These are phyloP conservation scores for Diversispora eburnea DNA, from an alignment of 192 early-diverging fungal species.

Conservation along the genomic window DNA sequence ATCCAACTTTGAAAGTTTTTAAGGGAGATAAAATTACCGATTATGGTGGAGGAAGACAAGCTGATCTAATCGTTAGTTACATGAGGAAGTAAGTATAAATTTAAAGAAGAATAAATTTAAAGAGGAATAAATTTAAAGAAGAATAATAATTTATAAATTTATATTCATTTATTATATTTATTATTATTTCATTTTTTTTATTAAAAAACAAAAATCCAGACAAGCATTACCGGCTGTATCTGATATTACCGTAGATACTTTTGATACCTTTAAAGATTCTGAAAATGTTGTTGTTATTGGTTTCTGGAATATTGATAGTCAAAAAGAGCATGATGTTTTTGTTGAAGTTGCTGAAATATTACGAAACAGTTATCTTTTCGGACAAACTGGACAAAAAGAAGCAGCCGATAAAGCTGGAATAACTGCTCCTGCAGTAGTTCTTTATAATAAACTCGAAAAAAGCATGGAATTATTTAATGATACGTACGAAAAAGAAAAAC, in stretches of 20 bases:
- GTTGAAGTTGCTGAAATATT: constrained; percentile 69
- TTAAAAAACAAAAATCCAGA: constrained; percentile 31
- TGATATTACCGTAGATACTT: constrained; percentile 59
- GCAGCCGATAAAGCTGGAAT: constrained; percentile 53
- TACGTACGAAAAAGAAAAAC: constrained; percentile 48
- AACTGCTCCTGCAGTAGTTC: constrained; percentile 62
- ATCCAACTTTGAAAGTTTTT: constrained; percentile 93
- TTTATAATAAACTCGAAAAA: constrained; percentile 93
- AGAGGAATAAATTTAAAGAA: too few species aligned
- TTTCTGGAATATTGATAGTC: constrained; percentile 62
- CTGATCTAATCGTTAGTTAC: constrained; percentile 81
- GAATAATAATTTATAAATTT: too few species aligned
- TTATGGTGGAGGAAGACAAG: constrained; percentile 87
- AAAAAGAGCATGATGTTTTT: constrained; percentile 63
- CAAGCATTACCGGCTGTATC: constrained; percentile 83
- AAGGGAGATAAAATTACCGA: constrained; percentile 62
- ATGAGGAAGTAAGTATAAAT: constrained; percentile 76
- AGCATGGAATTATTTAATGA: constrained; percentile 70
- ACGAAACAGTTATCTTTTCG: constrained; percentile 87
- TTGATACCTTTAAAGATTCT: constrained; percentile 72
- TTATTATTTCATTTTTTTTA: too few species aligned
- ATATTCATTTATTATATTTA: constrained; percentile 1
- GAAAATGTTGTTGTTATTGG: constrained; percentile 91
- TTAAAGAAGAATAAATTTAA: too few species aligned
- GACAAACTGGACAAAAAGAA: constrained; percentile 63